Conservation (phyloP, 306 rosid genomes). For the Cicer pinnatifidum region DNA sequence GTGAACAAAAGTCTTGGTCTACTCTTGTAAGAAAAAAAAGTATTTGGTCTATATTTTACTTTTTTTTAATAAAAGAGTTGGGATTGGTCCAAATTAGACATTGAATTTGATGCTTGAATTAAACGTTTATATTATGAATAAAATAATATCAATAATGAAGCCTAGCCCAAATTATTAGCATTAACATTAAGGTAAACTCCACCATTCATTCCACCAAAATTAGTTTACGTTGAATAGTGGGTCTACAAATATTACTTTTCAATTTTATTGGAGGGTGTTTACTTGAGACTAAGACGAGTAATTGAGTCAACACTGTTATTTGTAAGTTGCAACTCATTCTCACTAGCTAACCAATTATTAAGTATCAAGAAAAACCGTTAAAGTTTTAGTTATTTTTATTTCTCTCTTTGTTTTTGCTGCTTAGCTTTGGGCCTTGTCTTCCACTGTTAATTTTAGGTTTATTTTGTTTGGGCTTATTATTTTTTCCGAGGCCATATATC, state of each 20-base stretch:
- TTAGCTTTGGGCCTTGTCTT: too few species aligned
- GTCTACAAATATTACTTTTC: neutral
- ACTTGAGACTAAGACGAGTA: neutral
- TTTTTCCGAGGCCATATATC: too few species aligned
- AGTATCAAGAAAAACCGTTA: too few species aligned
- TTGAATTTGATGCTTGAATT: neutral
- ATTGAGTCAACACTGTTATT: too few species aligned
- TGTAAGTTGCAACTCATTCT: too few species aligned
- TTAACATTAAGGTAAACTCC: neutral
- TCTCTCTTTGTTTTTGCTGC: too few species aligned
- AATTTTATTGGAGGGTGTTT: neutral
- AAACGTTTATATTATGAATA: neutral
- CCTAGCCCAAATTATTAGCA: neutral
- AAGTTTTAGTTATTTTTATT: too few species aligned
- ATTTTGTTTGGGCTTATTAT: too few species aligned
- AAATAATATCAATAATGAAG: neutral
- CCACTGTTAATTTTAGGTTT: too few species aligned
- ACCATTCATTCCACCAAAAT: neutral
- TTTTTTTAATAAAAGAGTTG: neutral
- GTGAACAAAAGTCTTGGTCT: neutral
- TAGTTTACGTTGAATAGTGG: neutral
- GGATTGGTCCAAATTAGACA: slow-evolving; percentile 15
- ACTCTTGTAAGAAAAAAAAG: neutral
- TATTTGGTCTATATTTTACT: neutral
- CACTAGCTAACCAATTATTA: too few species aligned